Percentiles rank a stretch among this genome's conserved stretches.
These are phyloP conservation scores for Aspergillus bombycis DNA, from an alignment of 2,329 filamentous ascomycete genomes.

Conservation along the genomic window DNA sequence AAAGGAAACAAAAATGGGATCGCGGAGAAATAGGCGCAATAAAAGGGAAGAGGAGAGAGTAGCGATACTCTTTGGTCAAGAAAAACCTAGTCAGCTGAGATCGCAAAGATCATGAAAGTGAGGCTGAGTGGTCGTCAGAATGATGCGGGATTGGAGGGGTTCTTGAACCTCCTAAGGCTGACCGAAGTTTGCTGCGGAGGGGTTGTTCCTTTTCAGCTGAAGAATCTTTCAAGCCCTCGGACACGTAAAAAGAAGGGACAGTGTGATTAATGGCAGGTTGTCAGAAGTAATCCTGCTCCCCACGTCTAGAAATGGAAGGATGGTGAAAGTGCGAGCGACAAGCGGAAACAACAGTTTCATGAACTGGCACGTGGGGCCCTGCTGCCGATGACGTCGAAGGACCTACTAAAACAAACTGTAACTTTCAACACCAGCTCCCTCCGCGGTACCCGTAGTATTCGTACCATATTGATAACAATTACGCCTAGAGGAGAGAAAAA, in stretches of 20 bases:
- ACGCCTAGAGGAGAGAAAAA: no score
- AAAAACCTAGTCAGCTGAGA: constrained; percentile 10
- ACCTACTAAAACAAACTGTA: neutral
- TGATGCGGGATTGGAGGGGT: constrained; percentile 10
- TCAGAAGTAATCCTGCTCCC: neutral
- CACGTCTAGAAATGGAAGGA: neutral
- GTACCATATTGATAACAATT: no score
- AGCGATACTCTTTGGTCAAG: neutral
- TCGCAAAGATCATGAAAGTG: constrained; percentile 7
- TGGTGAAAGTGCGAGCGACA: constrained; percentile 13
- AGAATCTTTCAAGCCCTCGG: neutral
- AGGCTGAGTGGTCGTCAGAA: constrained; percentile 9
- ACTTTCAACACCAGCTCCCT: neutral
- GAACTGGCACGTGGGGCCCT: constrained; percentile 24
- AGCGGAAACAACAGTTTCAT: constrained; percentile 10
- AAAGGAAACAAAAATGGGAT: neutral
- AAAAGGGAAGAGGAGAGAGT: neutral
- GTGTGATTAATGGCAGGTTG: neutral
- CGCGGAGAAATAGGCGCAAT: neutral
- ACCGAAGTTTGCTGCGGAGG: constrained; percentile 10
- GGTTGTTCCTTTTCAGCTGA: neutral
- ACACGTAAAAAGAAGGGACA: neutral
- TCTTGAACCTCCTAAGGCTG: constrained; percentile 12
- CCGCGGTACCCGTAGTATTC: no score
- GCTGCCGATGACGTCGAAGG: constrained; percentile 30